These are phyloP conservation scores for Yamadazyma olivae DNA, from an alignment of 805 yeast species.

Conservation along the genomic window DNA sequence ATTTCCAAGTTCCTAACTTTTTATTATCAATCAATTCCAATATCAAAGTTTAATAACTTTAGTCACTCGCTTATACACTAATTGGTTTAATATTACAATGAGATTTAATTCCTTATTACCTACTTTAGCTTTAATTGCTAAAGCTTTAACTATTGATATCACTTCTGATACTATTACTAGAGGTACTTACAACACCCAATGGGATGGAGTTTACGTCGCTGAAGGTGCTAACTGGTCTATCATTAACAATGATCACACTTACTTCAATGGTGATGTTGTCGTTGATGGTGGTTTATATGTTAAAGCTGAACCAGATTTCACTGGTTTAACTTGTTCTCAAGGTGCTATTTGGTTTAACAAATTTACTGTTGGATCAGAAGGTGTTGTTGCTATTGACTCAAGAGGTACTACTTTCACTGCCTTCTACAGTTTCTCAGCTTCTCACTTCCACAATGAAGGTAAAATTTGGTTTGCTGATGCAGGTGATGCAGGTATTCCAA, in stretches of 20 bases:
- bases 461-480: constrained; percentile 21
- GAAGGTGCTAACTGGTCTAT: constrained; percentile 27
- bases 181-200: constrained; percentile 12
- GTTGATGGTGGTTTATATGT: constrained; percentile 24
- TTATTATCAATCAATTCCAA: constrained; percentile 1
- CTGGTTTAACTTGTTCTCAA: constrained; percentile 17
- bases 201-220: constrained; percentile 20
- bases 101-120: constrained; percentile 12
- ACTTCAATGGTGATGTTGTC: constrained; percentile 20
- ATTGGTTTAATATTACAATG: constrained; percentile 9
- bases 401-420: constrained; percentile 18
- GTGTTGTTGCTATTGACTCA: constrained; percentile 23
- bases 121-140: constrained; percentile 14
- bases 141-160: constrained; percentile 13
- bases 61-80: constrained; percentile 11
- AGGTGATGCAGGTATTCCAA: constrained; percentile 19
- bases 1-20: constrained; percentile 1
- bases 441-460: constrained; percentile 22
- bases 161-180: constrained; percentile 14
- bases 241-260: constrained; percentile 20
- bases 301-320: constrained; percentile 14
- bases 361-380: constrained; percentile 12
- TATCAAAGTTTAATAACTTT: background rate
- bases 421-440: constrained; percentile 17
- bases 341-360: constrained; percentile 12